Conservation (phyloP, 306 rosid genomes). For the Styphnolobium japonicum region DNA sequence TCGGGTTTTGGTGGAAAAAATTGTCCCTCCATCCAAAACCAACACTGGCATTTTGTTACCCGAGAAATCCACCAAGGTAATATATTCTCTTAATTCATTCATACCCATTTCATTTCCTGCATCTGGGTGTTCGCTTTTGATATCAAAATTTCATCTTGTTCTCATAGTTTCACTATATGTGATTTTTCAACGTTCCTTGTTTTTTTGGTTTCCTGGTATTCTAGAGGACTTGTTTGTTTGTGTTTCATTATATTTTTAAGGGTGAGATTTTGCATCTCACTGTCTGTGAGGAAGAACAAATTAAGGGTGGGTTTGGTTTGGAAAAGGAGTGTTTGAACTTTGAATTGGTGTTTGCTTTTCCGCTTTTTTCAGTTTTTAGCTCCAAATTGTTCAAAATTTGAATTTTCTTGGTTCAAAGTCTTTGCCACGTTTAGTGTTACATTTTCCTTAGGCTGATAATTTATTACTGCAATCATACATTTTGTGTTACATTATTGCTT, state of each 20-base stretch:
- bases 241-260: too few relatives aligned
- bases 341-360: background rate
- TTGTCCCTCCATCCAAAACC: conserved; percentile 68
- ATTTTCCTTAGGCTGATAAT: background rate
- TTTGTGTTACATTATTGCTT: background rate
- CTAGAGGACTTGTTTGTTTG: background rate
- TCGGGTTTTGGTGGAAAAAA: conserved; percentile 73
- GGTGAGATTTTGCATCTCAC: background rate
- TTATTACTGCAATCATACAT: background rate
- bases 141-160: conserved; percentile 5
- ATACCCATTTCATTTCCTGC: conserved; percentile 7
- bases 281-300: background rate
- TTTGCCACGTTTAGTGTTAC: background rate
- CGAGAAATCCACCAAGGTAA: conserved; percentile 62
- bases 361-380: background rate
- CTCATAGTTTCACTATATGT: background rate
- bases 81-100: background rate
- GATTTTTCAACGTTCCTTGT: background rate
- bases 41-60: conserved; percentile 58
- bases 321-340: background rate
- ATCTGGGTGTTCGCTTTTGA: background rate
- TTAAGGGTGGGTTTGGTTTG: background rate
- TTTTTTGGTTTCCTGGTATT: background rate
- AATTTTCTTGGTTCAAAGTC: background rate
- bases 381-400: background rate